phyloP scores from a whole-genome alignment of 2,329 filamentous ascomycete species.

The Juglanconis juglandina region DNA sequence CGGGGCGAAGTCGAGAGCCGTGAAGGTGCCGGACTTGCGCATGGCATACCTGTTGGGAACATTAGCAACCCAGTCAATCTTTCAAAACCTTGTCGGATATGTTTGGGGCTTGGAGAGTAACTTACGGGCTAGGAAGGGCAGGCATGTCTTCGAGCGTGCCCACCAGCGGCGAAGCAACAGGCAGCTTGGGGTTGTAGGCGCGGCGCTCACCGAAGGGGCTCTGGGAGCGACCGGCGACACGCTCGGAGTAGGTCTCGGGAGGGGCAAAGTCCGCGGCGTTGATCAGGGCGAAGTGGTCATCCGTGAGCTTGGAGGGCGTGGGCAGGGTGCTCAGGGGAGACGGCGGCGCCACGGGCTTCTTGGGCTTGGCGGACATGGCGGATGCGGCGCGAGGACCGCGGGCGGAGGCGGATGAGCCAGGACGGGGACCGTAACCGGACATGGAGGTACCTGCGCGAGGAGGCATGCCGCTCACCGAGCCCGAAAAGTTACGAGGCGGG shows the following conservation, averaged over 20 bases:
- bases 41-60: slow-evolving; percentile 56
- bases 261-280: slow-evolving; percentile 82
- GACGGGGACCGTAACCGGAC: slow-evolving; percentile 29
- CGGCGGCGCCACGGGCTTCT: slow-evolving; percentile 65
- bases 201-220: slow-evolving; percentile 62
- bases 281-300: slow-evolving; percentile 71
- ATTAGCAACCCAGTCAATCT: slow-evolving; percentile 25
- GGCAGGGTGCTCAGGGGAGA: slow-evolving; percentile 71
- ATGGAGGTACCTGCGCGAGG: slow-evolving; percentile 42
- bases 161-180: slow-evolving; percentile 72
- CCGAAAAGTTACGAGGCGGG: slow-evolving; percentile 37
- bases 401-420: slow-evolving; percentile 31
- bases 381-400: slow-evolving; percentile 48
- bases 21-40: slow-evolving; percentile 76
- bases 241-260: slow-evolving; percentile 62
- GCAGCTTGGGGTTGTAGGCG: slow-evolving; percentile 71
- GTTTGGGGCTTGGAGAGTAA: slow-evolving; percentile 26
- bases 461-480: slow-evolving; percentile 44
- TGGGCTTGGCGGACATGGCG: slow-evolving; percentile 38
- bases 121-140: slow-evolving; percentile 86
- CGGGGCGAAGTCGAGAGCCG: slow-evolving; percentile 75
- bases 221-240: slow-evolving; percentile 65
- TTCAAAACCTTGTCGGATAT: no score
- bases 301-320: slow-evolving; percentile 78
- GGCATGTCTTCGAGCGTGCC: slow-evolving; percentile 85